phyloP scores from a whole-genome alignment of 345 rosid species.

The Populus nigra region DNA sequence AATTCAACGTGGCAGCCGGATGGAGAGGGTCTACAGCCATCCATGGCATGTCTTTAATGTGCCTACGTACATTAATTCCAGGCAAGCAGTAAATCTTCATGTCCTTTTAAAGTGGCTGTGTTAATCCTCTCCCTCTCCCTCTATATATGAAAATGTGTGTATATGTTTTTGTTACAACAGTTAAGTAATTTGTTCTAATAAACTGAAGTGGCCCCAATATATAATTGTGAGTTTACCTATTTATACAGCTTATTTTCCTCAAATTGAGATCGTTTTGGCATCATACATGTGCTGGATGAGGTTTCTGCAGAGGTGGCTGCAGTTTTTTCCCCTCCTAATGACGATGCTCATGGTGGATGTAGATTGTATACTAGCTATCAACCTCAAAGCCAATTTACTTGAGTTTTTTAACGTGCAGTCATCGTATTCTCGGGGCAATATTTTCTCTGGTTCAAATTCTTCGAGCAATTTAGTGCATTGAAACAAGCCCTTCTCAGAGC shows the following conservation, averaged over 20 bases:
- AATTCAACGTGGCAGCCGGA: slow-evolving; percentile 51
- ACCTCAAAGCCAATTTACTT: too few relatives aligned
- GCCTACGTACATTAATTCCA: background rate
- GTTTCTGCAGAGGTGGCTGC: background rate
- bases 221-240: background rate
- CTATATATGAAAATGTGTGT: too few relatives aligned
- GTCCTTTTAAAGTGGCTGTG: background rate
- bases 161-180: too few relatives aligned
- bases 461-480: background rate
- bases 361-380: too few relatives aligned
- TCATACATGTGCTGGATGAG: background rate
- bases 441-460: background rate
- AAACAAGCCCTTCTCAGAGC: background rate
- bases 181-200: background rate
- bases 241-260: background rate
- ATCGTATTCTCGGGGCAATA: background rate
- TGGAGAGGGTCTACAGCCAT: slow-evolving; percentile 38
- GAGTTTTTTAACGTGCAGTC: too few relatives aligned
- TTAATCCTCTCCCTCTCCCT: too few relatives aligned
- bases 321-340: too few relatives aligned
- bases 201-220: background rate
- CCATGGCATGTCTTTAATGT: slow-evolving; percentile 51
- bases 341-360: too few relatives aligned
- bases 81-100: background rate
- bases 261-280: background rate